Percentiles rank a stretch among this genome's conserved stretches.
Evolutionary conservation across 2,329 filamentous ascomycete species (phyloP).

Genomic region (Pochonia chlamydosporia): DNA sequence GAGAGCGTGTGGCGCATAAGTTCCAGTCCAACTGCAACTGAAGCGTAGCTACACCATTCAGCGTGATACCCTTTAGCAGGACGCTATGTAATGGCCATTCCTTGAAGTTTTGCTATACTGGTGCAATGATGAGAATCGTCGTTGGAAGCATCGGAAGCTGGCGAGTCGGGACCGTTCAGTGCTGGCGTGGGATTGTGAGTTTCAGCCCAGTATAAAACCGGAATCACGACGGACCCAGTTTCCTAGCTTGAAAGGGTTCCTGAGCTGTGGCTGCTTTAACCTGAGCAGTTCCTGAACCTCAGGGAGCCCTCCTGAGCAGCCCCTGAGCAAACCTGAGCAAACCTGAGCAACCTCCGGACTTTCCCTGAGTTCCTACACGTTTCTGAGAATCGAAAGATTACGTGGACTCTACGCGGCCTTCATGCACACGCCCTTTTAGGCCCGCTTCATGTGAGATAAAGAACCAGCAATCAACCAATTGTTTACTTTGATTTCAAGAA

Average conservation of each 20-base stretch:
- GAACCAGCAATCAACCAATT: not conserved
- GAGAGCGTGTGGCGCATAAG: not conserved
- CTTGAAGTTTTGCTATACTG: not conserved
- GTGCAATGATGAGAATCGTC: not conserved
- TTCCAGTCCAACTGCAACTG: not conserved
- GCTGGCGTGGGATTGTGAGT: not conserved
- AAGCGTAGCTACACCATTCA: not conserved
- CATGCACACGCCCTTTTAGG: not conserved
- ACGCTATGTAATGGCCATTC: constrained; percentile 1
- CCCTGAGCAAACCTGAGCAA: not conserved
- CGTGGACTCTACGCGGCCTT: not conserved
- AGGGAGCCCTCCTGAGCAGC: too few species aligned
- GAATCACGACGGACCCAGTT: too few species aligned
- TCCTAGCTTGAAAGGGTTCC: too few species aligned
- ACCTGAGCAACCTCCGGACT: not conserved
- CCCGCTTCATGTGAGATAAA: not conserved
- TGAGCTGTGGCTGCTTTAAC: too few species aligned
- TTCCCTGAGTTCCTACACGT: not conserved
- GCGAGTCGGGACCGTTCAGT: not conserved
- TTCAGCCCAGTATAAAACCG: too few species aligned
- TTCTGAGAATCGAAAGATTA: not conserved
- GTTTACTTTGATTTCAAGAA: not conserved
- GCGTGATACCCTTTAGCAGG: constrained; percentile 1
- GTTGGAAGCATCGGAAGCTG: not conserved
- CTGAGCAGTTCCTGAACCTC: too few species aligned